Percentiles rank a stretch among this genome's conserved stretches.
Conservation (phyloP, 495 filamentous ascomycete genomes). For the Darksidea phi region DNA sequence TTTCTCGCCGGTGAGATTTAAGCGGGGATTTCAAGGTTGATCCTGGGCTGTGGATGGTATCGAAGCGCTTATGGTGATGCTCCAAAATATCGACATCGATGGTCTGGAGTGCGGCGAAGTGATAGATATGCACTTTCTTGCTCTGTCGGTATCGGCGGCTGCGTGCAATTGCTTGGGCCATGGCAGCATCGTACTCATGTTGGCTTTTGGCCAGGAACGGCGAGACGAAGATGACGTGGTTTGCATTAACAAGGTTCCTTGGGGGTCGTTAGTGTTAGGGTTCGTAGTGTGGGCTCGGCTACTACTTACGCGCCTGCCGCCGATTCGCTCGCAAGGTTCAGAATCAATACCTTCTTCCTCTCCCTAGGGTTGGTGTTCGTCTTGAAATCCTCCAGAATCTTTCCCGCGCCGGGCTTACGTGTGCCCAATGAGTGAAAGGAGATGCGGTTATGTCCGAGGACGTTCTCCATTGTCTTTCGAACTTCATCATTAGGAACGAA, state of each 20-base stretch:
- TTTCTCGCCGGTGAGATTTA: too few species aligned
- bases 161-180: constrained; percentile 73
- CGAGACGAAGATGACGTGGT: constrained; percentile 73
- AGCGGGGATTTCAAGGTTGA: too few species aligned
- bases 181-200: constrained; percentile 57
- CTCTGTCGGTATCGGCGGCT: constrained; percentile 65
- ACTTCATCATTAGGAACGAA: constrained; percentile 42
- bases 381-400: constrained; percentile 51
- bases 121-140: constrained; percentile 67
- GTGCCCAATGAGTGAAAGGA: constrained; percentile 39
- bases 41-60: not conserved
- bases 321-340: constrained; percentile 62
- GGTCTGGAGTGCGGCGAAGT: constrained; percentile 61
- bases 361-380: constrained; percentile 32
- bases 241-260: constrained; percentile 72
- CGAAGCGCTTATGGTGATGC: constrained; percentile 35
- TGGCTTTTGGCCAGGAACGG: constrained; percentile 58
- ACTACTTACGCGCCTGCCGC: constrained; percentile 66
- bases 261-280: constrained; percentile 3
- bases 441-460: constrained; percentile 41
- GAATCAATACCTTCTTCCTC: constrained; percentile 57
- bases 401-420: constrained; percentile 32
- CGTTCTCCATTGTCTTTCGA: constrained; percentile 39
- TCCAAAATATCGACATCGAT: constrained; percentile 70
- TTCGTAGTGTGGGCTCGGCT: not conserved